These are phyloP conservation scores for Paragyromitra xinjiangensis DNA, from an alignment of 495 filamentous ascomycete species.

Conservation along the genomic window DNA sequence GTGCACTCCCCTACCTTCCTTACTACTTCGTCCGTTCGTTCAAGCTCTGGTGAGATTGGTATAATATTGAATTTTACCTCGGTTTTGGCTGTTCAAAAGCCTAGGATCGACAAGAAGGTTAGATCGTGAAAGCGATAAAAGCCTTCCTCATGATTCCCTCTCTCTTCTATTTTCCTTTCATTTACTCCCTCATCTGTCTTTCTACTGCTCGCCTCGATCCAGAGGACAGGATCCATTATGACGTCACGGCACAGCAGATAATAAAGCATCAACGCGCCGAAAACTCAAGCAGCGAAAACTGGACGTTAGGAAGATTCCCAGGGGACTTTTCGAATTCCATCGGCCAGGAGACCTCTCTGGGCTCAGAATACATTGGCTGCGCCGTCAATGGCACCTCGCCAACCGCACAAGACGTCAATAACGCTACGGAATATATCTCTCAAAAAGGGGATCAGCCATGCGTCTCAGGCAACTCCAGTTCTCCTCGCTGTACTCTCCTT, in stretches of 20 bases:
- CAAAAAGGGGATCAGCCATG: conserved; percentile 5
- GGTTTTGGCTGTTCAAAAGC: not conserved
- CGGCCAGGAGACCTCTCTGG: not conserved
- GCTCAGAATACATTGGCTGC: conserved; percentile 25
- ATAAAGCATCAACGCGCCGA: not conserved
- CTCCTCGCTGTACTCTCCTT: not conserved
- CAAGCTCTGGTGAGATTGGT: not conserved
- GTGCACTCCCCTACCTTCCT: not conserved
- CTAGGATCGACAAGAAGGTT: not conserved
- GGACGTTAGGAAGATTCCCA: conserved; percentile 30
- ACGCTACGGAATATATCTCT: not conserved
- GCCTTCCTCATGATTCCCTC: not conserved
- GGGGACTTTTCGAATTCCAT: conserved; percentile 30
- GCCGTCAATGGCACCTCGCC: conserved; percentile 8
- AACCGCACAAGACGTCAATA: conserved; percentile 10
- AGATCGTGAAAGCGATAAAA: conserved; percentile 7
- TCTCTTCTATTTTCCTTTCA: not conserved
- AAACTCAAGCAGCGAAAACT: conserved; percentile 1
- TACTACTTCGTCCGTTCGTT: not conserved
- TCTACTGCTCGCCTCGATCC: not conserved
- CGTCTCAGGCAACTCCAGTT: not conserved
- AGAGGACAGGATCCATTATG: not conserved
- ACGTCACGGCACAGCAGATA: not conserved
- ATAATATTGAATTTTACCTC: not conserved
- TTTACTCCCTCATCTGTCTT: not conserved